phyloP scores from a whole-genome alignment of 306 rosid species.

The Aeschynomene evenia region DNA sequence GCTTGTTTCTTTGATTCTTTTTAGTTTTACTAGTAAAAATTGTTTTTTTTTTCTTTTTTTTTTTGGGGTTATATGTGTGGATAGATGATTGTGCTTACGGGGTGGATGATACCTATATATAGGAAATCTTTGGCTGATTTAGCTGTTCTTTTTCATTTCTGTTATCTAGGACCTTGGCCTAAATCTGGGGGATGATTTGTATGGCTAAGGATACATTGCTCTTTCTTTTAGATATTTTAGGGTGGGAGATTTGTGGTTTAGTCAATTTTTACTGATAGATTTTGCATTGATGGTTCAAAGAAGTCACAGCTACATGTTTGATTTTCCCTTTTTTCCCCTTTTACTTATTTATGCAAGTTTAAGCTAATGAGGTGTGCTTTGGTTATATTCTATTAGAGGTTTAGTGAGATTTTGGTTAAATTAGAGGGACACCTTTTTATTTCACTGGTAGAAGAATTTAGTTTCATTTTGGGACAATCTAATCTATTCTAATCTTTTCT shows the following conservation, averaged over 20 bases:
- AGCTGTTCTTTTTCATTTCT: slow-evolving; percentile 35
- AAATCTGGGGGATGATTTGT: slow-evolving; percentile 48
- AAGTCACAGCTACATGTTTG: slow-evolving; percentile 27
- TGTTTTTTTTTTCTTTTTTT: too few relatives aligned
- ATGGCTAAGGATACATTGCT: slow-evolving; percentile 35
- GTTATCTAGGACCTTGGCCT: slow-evolving; percentile 37
- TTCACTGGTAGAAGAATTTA: slow-evolving; percentile 37
- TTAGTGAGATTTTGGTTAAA: slow-evolving; percentile 44
- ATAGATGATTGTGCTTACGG: slow-evolving; percentile 27
- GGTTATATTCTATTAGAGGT: slow-evolving; percentile 34
- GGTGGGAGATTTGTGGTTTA: slow-evolving; percentile 42
- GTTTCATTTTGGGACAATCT: slow-evolving; percentile 40
- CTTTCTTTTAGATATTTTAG: slow-evolving; percentile 34
- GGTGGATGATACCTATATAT: slow-evolving; percentile 32
- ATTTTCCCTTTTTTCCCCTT: slow-evolving; percentile 15
- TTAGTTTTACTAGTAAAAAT: background rate
- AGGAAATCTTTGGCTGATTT: slow-evolving; percentile 36
- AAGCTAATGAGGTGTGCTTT: slow-evolving; percentile 25
- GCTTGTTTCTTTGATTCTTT: background rate
- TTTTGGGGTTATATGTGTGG: slow-evolving; percentile 7
- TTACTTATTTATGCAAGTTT: slow-evolving; percentile 25
- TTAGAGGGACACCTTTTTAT: slow-evolving; percentile 35
- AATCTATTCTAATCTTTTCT: slow-evolving; percentile 33
- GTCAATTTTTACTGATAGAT: slow-evolving; percentile 45
- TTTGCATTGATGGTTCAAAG: slow-evolving; percentile 39